These are phyloP conservation scores for Phytophthora megakarya DNA, from an alignment of 352 stramenopile genomes.

Conservation along the genomic window DNA sequence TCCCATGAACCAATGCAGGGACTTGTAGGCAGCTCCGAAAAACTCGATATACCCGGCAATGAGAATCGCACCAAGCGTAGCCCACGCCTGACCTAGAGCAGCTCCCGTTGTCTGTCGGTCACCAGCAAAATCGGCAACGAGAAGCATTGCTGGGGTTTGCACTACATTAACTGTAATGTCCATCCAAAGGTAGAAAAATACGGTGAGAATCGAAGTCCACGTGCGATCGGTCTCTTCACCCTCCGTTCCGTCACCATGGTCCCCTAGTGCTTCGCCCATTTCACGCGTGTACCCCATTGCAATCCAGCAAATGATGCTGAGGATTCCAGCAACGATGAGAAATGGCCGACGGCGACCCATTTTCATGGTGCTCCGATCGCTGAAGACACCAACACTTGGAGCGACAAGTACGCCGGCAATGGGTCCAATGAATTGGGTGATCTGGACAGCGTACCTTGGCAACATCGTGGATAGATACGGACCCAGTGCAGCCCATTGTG, in stretches of 20 bases:
- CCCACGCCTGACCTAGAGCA: constrained; percentile 45
- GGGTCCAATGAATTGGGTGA: constrained; percentile 57
- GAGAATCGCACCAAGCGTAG: constrained; percentile 47
- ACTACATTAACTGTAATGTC: constrained; percentile 65
- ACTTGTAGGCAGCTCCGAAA: constrained; percentile 49
- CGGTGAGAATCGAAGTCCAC: constrained; percentile 52
- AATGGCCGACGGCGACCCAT: constrained; percentile 47
- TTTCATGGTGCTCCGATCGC: constrained; percentile 43
- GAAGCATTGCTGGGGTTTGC: constrained; percentile 48
- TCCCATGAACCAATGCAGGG: constrained; percentile 50
- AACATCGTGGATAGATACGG: constrained; percentile 58
- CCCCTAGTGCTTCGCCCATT: constrained; percentile 50
- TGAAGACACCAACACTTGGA: constrained; percentile 54
- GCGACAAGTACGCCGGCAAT: constrained; percentile 53
- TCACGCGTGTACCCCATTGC: constrained; percentile 61
- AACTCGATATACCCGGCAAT: constrained; percentile 54
- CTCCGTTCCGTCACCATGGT: constrained; percentile 34
- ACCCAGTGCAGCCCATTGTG: constrained; percentile 59
- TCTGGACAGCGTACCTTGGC: constrained; percentile 46
- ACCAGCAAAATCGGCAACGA: constrained; percentile 61
- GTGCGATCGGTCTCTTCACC: constrained; percentile 35
- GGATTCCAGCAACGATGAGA: constrained; percentile 38
- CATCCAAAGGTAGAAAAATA: constrained; percentile 69
- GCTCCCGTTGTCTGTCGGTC: constrained; percentile 56
- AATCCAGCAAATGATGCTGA: constrained; percentile 54